phyloP scores from a whole-genome alignment of 2,329 filamentous ascomycete genomes.

The Colletotrichum acutatum region DNA sequence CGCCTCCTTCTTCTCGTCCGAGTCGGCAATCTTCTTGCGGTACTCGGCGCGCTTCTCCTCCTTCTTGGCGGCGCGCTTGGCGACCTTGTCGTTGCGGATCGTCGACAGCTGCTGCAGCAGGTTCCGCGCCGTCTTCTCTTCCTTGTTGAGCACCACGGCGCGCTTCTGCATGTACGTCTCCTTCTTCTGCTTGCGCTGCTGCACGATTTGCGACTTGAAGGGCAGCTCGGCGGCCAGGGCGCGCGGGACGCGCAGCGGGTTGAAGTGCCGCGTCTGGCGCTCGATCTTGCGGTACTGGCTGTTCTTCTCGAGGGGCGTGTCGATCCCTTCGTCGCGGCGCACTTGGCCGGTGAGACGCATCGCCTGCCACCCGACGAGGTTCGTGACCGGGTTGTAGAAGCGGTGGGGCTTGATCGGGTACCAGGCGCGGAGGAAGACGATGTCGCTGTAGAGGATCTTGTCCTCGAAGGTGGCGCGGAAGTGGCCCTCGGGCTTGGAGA shows the following conservation, averaged over 20 bases:
- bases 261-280: conserved; percentile 79
- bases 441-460: conserved; percentile 96
- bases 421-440: conserved; percentile 96
- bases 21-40: conserved; percentile 83
- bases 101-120: conserved; percentile 94
- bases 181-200: conserved; percentile 82
- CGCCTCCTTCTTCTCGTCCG: conserved; percentile 84
- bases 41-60: conserved; percentile 86
- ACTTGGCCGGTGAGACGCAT: conserved; percentile 97
- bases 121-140: conserved; percentile 89
- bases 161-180: conserved; percentile 95
- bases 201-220: conserved; percentile 89
- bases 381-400: conserved; percentile 97
- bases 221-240: conserved; percentile 86
- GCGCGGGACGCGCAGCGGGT: conserved; percentile 80
- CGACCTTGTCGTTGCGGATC: conserved; percentile 88
- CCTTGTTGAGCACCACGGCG: conserved; percentile 84
- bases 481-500: conserved; percentile 92
- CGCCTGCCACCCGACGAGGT: conserved; percentile 89
- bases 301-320: conserved; percentile 85
- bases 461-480: conserved; percentile 99
- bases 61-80: conserved; percentile 85
- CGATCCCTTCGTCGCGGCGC: conserved; percentile 77
- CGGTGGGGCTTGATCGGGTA: conserved; percentile 94
- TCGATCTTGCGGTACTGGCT: conserved; percentile 82